Evolutionary conservation across 139 green algal species (phyloP).

Genomic region (Tetraselmis striata): DNA sequence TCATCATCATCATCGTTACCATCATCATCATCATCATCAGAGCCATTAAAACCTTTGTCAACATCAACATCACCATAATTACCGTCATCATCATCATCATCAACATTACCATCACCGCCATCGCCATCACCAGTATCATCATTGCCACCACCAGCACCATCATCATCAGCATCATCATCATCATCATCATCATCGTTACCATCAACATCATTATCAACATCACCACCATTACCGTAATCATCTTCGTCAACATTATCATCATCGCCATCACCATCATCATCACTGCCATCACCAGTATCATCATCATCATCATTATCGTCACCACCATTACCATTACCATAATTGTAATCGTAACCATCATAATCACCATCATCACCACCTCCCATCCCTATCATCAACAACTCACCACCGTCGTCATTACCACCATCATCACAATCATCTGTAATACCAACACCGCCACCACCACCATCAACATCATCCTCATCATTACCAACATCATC

Average conservation of each 20-base stretch:
- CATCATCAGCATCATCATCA: too few relatives aligned
- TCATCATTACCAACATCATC: neutral
- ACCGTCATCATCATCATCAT: conserved; percentile 7
- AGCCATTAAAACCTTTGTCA: conserved; percentile 11
- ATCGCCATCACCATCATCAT: conserved; percentile 3
- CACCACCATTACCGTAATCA: conserved; percentile 16
- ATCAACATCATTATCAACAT: conserved; percentile 15
- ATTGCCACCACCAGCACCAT: too few relatives aligned
- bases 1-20: conserved; percentile 16
- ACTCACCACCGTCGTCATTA: neutral
- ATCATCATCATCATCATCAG: conserved; percentile 20
- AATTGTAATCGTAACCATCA: conserved; percentile 12
- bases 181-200: neutral
- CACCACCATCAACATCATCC: neutral
- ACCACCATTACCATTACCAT: neutral
- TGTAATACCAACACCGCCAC: neutral
- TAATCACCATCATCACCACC: conserved; percentile 17
- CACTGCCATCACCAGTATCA: conserved; percentile 5
- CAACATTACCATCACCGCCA: conserved; percentile 1
- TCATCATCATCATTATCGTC: conserved; percentile 7
- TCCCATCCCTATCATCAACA: neutral
- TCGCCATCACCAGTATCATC: too few relatives aligned
- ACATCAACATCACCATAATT: conserved; percentile 4
- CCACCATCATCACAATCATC: neutral
- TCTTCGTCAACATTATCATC: conserved; percentile 8